phyloP scores from a whole-genome alignment of 2,329 filamentous ascomycete genomes.

The Colletotrichum lini region DNA sequence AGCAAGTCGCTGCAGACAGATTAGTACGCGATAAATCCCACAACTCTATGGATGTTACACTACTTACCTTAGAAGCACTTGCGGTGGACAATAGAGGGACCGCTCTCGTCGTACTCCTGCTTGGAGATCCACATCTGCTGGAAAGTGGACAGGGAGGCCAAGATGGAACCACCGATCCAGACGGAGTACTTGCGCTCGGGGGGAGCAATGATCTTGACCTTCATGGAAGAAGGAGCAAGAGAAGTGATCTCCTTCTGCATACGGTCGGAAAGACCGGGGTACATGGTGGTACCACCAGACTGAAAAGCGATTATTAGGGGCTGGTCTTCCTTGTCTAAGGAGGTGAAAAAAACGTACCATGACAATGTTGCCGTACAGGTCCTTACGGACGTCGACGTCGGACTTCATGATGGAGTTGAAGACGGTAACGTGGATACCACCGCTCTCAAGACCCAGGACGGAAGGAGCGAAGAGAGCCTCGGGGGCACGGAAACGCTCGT shows the following conservation, averaged over 20 bases:
- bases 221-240: slow-evolving; percentile 99
- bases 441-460: slow-evolving; percentile 97
- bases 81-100: slow-evolving; percentile 99
- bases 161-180: slow-evolving; percentile 99
- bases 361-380: slow-evolving; percentile 99
- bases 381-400: slow-evolving; percentile 99
- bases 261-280: slow-evolving; percentile 99
- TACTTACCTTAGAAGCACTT: slow-evolving; percentile 98
- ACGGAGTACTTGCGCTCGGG: slow-evolving; percentile 99
- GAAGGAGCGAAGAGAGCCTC: slow-evolving; percentile 99
- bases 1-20: slow-evolving; percentile 18
- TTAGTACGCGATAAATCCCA: background rate
- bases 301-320: slow-evolving; percentile 59
- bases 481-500: slow-evolving; percentile 99
- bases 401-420: slow-evolving; percentile 99
- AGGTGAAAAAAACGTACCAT: slow-evolving; percentile 80
- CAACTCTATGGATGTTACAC: background rate
- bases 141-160: slow-evolving; percentile 99
- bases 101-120: slow-evolving; percentile 99
- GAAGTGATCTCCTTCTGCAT: slow-evolving; percentile 99
- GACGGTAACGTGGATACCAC: slow-evolving; percentile 99
- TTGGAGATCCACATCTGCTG: slow-evolving; percentile 99
- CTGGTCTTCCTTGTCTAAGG: background rate
- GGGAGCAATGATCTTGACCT: slow-evolving; percentile 99
- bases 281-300: slow-evolving; percentile 99